These are phyloP conservation scores for Laburnicola sp. DNA, from an alignment of 2,329 filamentous ascomycete genomes.

Conservation along the genomic window DNA sequence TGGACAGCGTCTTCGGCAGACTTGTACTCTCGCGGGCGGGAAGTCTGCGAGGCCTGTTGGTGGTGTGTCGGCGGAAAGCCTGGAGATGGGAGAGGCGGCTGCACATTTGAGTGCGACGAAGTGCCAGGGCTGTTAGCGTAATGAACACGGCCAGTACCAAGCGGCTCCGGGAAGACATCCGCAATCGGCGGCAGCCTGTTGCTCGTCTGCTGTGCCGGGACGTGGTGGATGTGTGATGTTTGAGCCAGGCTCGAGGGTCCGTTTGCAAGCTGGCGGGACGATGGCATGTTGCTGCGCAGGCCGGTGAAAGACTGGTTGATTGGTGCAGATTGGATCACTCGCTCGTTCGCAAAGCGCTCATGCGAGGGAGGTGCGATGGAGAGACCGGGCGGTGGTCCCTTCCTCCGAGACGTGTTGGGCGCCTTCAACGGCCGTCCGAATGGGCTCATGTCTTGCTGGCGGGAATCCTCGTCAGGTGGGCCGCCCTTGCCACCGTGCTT, in stretches of 20 bases:
- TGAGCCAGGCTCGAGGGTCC: constrained; percentile 80
- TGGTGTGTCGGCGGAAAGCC: constrained; percentile 64
- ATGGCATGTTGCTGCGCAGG: constrained; percentile 64
- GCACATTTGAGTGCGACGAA: constrained; percentile 65
- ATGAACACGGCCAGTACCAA: constrained; percentile 55
- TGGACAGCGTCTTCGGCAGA: constrained; percentile 95
- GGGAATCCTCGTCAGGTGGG: constrained; percentile 34
- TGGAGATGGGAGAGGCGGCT: constrained; percentile 75
- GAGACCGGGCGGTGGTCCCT: constrained; percentile 78
- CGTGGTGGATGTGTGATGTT: constrained; percentile 87
- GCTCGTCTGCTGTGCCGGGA: constrained; percentile 82
- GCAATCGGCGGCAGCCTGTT: constrained; percentile 92
- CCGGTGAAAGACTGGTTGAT: constrained; percentile 95
- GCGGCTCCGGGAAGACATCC: constrained; percentile 86
- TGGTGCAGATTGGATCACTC: constrained; percentile 95
- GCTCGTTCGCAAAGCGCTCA: constrained; percentile 87
- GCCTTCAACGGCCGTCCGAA: constrained; percentile 62
- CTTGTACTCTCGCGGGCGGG: constrained; percentile 80
- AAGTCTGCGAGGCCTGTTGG: constrained; percentile 56
- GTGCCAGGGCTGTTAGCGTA: constrained; percentile 66
- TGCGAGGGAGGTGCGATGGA: constrained; percentile 95
- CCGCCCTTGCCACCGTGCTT: constrained; percentile 66
- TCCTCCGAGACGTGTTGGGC: constrained; percentile 73
- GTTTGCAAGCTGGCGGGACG: constrained; percentile 77
- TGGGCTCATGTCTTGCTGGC: constrained; percentile 44